Percentiles rank a stretch among this genome's conserved stretches.
These are phyloP conservation scores for Kwoniella botswanensis DNA, from an alignment of 768 basidiomycete species.

Conservation along the genomic window DNA sequence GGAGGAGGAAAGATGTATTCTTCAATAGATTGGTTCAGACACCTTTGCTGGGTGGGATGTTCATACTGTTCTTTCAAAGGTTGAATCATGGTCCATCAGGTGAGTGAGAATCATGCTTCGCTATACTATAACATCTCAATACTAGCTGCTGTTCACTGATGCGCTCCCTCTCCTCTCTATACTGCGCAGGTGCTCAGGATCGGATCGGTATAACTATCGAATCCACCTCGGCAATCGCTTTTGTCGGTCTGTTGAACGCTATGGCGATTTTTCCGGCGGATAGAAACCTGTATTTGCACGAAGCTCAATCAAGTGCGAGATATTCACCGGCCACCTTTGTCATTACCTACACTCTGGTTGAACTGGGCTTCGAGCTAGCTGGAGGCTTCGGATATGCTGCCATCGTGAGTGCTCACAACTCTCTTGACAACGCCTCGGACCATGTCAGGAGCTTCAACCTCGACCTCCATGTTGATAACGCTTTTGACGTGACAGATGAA, in stretches of 20 bases:
- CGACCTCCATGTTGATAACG: background rate
- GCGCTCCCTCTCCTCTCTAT: background rate
- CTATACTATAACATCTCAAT: background rate
- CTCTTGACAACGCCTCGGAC: background rate
- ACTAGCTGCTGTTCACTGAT: background rate
- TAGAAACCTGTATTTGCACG: slow-evolving; percentile 61
- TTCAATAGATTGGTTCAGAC: slow-evolving; percentile 49
- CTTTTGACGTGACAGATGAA: slow-evolving; percentile 37
- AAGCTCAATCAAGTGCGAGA: slow-evolving; percentile 59
- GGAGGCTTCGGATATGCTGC: slow-evolving; percentile 50
- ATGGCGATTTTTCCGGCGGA: slow-evolving; percentile 62
- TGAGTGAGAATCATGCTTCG: background rate
- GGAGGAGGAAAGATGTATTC: slow-evolving; percentile 59
- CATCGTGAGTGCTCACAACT: slow-evolving; percentile 28
- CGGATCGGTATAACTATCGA: slow-evolving; percentile 59
- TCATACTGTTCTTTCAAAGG: slow-evolving; percentile 59
- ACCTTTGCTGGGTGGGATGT: slow-evolving; percentile 46
- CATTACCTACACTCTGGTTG: slow-evolving; percentile 57
- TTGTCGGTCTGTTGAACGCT: slow-evolving; percentile 59
- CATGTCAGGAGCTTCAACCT: background rate
- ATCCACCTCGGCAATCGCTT: slow-evolving; percentile 55
- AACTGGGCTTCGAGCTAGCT: slow-evolving; percentile 56
- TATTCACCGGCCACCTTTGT: slow-evolving; percentile 61
- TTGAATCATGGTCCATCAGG: slow-evolving; percentile 58
- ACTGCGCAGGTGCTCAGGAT: slow-evolving; percentile 57